A percentile compares a stretch with the other conserved stretches of the same genome.
Evolutionary conservation across 1,139 yeast genomes (phyloP).

Genomic region (Magnusiomyces sp.): DNA sequence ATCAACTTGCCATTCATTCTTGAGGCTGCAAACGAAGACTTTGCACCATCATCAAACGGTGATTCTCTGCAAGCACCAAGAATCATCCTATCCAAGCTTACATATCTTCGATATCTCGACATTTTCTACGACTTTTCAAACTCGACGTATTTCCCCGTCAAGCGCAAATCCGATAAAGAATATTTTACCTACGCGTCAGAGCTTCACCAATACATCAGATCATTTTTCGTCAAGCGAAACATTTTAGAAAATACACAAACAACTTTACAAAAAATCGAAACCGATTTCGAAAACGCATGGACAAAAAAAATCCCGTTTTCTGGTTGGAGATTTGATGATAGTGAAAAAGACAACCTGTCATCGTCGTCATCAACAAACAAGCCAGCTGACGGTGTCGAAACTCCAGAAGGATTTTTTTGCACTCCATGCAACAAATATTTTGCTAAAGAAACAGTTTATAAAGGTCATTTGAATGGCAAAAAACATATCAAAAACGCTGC

Average conservation of each 20-base stretch:
- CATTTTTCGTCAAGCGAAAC: constrained; percentile 39
- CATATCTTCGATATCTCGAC: constrained; percentile 47
- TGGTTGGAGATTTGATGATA: constrained; percentile 19
- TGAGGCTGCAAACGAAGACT: constrained; percentile 11
- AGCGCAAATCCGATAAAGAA: constrained; percentile 24
- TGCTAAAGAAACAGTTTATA: constrained; percentile 55
- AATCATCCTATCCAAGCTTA: constrained; percentile 19
- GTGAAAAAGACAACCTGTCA: constrained; percentile 27
- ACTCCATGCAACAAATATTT: constrained; percentile 56
- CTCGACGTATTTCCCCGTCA: constrained; percentile 17
- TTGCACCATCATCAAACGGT: background rate
- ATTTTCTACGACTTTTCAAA: constrained; percentile 38
- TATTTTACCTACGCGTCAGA: constrained; percentile 41
- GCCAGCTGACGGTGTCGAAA: constrained; percentile 11
- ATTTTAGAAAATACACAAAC: constrained; percentile 43
- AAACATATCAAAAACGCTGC: constrained; percentile 53
- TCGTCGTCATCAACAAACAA: constrained; percentile 1
- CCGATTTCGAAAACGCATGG: constrained; percentile 31
- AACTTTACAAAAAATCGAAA: constrained; percentile 31
- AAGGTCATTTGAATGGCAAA: constrained; percentile 65
- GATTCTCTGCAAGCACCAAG: background rate
- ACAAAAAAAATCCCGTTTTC: constrained; percentile 18
- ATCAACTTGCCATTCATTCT: constrained; percentile 33
- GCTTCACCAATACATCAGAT: constrained; percentile 40
- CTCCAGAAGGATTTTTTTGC: constrained; percentile 39